A percentile compares a stretch with the other conserved stretches of the same genome.
phyloP scores from a whole-genome alignment of 2,329 filamentous ascomycete species.

The Aspergillus phoenicis region DNA sequence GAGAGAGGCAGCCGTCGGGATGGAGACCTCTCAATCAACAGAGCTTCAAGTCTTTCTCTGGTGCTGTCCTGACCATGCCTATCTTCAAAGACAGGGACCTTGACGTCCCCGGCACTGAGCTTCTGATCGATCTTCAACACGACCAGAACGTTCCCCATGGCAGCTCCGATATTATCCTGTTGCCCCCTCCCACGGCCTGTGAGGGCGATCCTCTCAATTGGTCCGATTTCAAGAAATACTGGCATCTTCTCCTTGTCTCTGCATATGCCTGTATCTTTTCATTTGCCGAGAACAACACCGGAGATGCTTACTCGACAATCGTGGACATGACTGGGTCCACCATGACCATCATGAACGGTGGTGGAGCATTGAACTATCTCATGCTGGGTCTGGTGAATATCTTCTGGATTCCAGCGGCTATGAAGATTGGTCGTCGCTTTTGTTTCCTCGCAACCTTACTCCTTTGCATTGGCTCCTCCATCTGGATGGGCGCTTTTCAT shows the following conservation, averaged over 20 bases:
- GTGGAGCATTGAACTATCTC: conserved; percentile 45
- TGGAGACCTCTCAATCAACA: not conserved
- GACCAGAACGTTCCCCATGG: conserved; percentile 6
- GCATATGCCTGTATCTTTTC: conserved; percentile 46
- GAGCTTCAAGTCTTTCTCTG: not conserved
- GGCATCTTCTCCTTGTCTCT: conserved; percentile 43
- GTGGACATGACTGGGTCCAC: conserved; percentile 42
- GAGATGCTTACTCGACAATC: conserved; percentile 47
- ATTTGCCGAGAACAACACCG: conserved; percentile 45
- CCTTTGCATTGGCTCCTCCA: conserved; percentile 30
- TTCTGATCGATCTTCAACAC: not conserved
- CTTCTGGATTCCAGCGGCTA: conserved; percentile 39
- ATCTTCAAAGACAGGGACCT: conserved; percentile 1
- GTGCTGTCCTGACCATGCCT: not conserved
- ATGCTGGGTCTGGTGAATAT: conserved; percentile 46
- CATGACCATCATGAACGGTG: conserved; percentile 45
- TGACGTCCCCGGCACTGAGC: conserved; percentile 2
- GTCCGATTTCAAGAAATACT: conserved; percentile 42
- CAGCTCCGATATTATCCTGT: conserved; percentile 38
- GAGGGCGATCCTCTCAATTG: conserved; percentile 30
- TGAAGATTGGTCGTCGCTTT: conserved; percentile 37
- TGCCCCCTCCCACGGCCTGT: conserved; percentile 8
- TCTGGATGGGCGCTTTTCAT: conserved; percentile 36
- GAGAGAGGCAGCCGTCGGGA: not conserved
- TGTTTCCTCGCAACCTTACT: conserved; percentile 40